Evolutionary conservation across 75 land plant species (phyloP).

Genomic region (Isoetes taiwanensis): DNA sequence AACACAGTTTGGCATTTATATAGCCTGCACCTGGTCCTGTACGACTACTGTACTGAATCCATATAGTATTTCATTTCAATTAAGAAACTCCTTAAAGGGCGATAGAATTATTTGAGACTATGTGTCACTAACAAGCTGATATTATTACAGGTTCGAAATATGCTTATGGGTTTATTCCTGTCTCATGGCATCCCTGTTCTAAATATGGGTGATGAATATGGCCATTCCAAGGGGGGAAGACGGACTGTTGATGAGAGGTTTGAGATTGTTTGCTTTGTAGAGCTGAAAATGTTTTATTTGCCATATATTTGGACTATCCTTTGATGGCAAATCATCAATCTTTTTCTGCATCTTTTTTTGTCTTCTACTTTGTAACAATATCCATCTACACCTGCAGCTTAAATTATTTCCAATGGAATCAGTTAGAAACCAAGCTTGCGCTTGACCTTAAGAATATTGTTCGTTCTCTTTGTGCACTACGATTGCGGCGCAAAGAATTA

Average conservation of each 20-base stretch:
- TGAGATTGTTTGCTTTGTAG: background rate
- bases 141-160: constrained; percentile 74
- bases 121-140: too few species aligned
- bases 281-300: too few species aligned
- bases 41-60: too few species aligned
- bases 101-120: too few species aligned
- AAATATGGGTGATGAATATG: constrained; percentile 97
- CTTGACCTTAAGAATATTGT: too few species aligned
- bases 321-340: too few species aligned
- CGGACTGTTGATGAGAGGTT: constrained; percentile 16
- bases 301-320: too few species aligned
- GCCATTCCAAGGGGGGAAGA: constrained; percentile 63
- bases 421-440: too few species aligned
- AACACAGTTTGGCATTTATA: too few species aligned
- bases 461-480: constrained; percentile 14
- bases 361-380: background rate
- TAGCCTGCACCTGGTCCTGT: too few species aligned
- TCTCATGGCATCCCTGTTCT: constrained; percentile 86
- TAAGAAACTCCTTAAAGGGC: too few species aligned
- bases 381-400: background rate
- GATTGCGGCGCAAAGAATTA: constrained; percentile 12
- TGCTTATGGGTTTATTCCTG: constrained; percentile 54
- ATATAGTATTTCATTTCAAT: too few species aligned
- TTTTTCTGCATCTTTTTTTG: background rate
- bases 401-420: background rate